phyloP scores from a whole-genome alignment of 2,329 filamentous ascomycete species.

The Botrytis tulipae region DNA sequence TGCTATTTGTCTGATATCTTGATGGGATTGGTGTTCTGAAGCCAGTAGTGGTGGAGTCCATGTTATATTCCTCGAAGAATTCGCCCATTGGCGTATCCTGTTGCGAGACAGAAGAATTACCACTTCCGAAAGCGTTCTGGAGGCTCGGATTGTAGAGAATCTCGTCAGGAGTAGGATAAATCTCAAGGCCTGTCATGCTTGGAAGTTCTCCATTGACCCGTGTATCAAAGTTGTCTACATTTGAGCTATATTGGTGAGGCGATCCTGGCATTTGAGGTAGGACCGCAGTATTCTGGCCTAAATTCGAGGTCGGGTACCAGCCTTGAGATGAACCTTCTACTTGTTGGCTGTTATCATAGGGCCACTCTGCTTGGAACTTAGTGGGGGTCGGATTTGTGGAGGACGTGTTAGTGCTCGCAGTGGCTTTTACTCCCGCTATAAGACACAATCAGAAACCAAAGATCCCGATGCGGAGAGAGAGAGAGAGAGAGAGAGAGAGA shows the following conservation, averaged over 20 bases:
- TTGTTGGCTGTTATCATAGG: not conserved
- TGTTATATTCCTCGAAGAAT: not conserved
- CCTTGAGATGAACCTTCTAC: not conserved
- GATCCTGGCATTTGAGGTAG: not conserved
- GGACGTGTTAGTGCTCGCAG: not conserved
- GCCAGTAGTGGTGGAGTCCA: not conserved
- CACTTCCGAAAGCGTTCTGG: not conserved
- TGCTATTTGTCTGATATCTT: not conserved
- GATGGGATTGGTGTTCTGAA: not conserved
- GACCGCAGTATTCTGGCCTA: not conserved
- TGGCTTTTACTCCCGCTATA: not conserved
- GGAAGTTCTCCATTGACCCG: not conserved
- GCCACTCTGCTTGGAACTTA: not conserved
- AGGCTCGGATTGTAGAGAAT: not conserved
- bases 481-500: not conserved
- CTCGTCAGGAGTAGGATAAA: not conserved
- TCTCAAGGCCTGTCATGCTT: no score
- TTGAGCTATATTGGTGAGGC: not conserved
- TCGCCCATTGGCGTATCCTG: not conserved
- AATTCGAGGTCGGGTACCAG: not conserved
- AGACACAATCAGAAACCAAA: not conserved
- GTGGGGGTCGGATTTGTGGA: not conserved
- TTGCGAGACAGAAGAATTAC: not conserved
- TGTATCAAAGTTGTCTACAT: not conserved
- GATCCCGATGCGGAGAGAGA: not conserved